Base-by-base conservation (phyloP, 345 rosid species). In the Cardiospermum halicacabum region DNA sequence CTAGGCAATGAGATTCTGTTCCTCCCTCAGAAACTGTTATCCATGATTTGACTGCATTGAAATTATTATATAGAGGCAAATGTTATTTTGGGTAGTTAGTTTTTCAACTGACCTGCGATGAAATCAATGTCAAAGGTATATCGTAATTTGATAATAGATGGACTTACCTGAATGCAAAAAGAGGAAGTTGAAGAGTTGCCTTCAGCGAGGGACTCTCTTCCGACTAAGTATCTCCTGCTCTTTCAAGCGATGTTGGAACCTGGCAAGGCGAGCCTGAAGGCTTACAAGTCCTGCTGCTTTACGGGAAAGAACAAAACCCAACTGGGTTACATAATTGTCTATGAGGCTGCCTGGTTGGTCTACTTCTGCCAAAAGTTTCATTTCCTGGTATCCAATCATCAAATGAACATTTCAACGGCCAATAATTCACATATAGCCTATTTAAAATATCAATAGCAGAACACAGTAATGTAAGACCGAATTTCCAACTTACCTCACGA, bases 281-380 rank as follows among this genome's bases (percentile, higher is more conserved):
- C 95, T 85, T 26, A 85, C 96, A 50, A 89, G 74, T 58, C 92
- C 84, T 26, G 96, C 99, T 64, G 97, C 99, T 79, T 94, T 94
- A 73, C 97, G 92, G 1, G 99, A 94, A 45, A 94, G 91, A 65
- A 94, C 89, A 75, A 88, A 86, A 80, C 84, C 91, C 80, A 94
- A 65, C 60, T 89, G 97, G 62, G 92, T 84, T 40, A 94, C 95
- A 39, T 94, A 89, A 74, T 79, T 89, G 80, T 94, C 99, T 27
- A 94, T 94, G 45, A 78, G 91, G 79, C 97, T 94, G 65, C 97
- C 99, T 12, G 99, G 96, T 68, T 85, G 91, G 64, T 94, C 99
- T 59, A 91, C 97, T 62, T 91, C 96, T 2, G 91, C 95, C 81
- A 91, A 64, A 56, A 94, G 74, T 82, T 91, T 94, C 97, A 91